These are phyloP conservation scores for Candida sphagnicola DNA, from an alignment of 805 yeast species.

Conservation along the genomic window DNA sequence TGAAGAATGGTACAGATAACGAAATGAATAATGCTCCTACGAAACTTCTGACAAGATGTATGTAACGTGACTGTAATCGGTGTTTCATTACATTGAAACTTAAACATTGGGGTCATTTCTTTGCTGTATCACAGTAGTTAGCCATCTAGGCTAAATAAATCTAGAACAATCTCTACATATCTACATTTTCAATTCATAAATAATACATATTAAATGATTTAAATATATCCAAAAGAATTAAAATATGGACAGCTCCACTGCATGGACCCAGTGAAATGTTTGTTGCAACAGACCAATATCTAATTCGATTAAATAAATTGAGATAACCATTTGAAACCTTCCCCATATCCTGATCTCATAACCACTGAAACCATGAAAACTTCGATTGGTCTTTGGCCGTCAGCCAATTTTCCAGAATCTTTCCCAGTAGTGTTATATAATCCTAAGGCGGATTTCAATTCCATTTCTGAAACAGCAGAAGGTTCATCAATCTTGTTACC, in stretches of 20 bases:
- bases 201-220: background rate
- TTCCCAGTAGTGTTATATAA: conserved; percentile 85
- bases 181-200: background rate
- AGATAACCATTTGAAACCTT: conserved; percentile 97
- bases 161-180: too few species aligned
- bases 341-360: conserved; percentile 98
- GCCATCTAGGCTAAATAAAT: too few species aligned
- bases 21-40: too few species aligned
- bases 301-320: conserved; percentile 65
- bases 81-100: too few species aligned
- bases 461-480: conserved; percentile 91
- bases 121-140: too few species aligned
- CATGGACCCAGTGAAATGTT: too few species aligned
- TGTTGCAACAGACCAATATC: too few species aligned
- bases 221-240: background rate
- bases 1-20: too few species aligned
- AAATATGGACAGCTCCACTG: background rate
- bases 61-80: too few species aligned
- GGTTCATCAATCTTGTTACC: conserved; percentile 97
- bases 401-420: conserved; percentile 58
- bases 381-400: conserved; percentile 87
- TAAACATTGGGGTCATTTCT: too few species aligned
- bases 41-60: too few species aligned
- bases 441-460: conserved; percentile 86
- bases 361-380: conserved; percentile 97